Evolutionary conservation across 495 filamentous ascomycete species (phyloP).

Genomic region (Tuber brumale): DNA sequence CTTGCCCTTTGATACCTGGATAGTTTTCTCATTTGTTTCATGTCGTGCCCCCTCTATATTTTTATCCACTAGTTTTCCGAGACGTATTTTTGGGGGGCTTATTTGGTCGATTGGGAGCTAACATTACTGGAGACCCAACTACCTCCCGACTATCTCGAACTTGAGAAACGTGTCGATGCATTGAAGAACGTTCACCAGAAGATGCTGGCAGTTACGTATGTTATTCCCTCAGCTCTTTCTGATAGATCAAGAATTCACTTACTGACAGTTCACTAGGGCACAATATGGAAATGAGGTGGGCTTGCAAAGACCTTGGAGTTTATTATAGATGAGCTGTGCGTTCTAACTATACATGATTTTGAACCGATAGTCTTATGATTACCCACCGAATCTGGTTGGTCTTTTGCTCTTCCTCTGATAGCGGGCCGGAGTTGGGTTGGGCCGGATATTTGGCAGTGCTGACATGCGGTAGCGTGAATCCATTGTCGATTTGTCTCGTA

Average conservation of each 20-base stretch:
- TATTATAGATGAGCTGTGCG: neutral
- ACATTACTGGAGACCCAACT: constrained; percentile 68
- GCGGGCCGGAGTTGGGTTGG: neutral
- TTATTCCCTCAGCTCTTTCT: constrained; percentile 32
- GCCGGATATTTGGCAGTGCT: constrained; percentile 7
- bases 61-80: neutral
- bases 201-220: constrained; percentile 92
- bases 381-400: constrained; percentile 79
- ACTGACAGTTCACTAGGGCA: constrained; percentile 52
- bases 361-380: constrained; percentile 70
- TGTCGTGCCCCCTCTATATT: neutral
- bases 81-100: constrained; percentile 7
- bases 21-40: neutral
- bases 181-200: constrained; percentile 95
- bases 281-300: constrained; percentile 78
- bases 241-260: constrained; percentile 17
- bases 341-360: constrained; percentile 22
- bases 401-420: neutral
- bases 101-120: constrained; percentile 37
- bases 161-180: constrained; percentile 98
- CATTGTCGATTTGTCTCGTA: constrained; percentile 89
- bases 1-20: neutral
- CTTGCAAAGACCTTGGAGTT: neutral
- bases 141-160: constrained; percentile 92
- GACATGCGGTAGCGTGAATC: constrained; percentile 61